Evolutionary conservation across 2,329 filamentous ascomycete species (phyloP).

Genomic region (Didymella exigua): DNA sequence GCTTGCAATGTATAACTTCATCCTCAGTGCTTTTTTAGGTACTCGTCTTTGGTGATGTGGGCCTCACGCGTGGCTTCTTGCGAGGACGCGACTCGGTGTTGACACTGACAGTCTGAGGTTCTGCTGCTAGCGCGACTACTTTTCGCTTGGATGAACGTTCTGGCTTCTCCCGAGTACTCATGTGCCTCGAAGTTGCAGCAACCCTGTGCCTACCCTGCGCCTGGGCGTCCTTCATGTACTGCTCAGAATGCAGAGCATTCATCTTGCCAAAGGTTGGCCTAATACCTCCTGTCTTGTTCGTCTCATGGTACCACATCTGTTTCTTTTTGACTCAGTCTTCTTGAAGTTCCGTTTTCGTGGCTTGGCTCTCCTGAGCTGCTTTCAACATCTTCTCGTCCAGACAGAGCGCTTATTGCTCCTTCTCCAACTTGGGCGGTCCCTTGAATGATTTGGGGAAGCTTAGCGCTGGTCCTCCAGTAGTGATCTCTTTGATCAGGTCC

Average conservation of each 20-base stretch:
- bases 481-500: background rate
- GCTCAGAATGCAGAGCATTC: background rate
- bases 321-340: background rate
- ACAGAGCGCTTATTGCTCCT: background rate
- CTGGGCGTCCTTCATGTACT: slow-evolving; percentile 2
- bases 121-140: background rate
- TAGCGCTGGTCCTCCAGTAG: background rate
- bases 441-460: background rate
- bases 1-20: background rate
- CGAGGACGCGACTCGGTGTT: background rate
- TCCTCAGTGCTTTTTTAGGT: background rate
- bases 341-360: background rate
- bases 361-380: background rate
- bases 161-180: background rate
- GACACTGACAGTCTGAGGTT: background rate
- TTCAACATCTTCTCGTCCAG: background rate
- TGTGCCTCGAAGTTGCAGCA: background rate
- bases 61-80: slow-evolving; percentile 4
- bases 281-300: background rate
- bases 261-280: background rate
- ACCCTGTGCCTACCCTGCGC: background rate
- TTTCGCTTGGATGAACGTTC: background rate
- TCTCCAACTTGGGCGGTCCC: background rate
- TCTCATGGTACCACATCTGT: background rate
- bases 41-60: background rate